phyloP scores from a whole-genome alignment of 2,329 filamentous ascomycete species.

The Fusarium lyarnte region DNA sequence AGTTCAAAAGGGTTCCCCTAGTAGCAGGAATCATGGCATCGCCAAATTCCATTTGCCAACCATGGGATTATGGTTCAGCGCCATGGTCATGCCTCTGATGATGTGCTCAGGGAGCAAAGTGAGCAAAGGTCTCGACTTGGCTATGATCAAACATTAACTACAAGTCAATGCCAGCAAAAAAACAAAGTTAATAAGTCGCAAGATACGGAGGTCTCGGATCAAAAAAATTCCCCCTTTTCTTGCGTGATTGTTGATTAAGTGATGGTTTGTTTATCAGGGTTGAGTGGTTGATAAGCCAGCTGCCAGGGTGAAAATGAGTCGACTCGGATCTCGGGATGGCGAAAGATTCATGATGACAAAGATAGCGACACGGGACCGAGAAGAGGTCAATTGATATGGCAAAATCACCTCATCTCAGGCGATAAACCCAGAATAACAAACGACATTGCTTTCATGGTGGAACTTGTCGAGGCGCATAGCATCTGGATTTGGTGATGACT shows the following conservation, averaged over 20 bases:
- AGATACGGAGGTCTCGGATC: conserved; percentile 9
- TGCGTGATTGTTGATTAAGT: conserved; percentile 9
- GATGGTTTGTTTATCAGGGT: neutral
- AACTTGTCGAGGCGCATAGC: neutral
- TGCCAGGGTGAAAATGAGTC: conserved; percentile 7
- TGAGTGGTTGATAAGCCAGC: conserved; percentile 9
- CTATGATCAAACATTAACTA: conserved; percentile 7
- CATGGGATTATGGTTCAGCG: conserved; percentile 25
- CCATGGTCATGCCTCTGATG: conserved; percentile 26
- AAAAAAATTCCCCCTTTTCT: neutral
- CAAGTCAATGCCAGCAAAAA: neutral
- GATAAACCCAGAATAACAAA: neutral
- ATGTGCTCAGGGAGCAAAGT: conserved; percentile 35
- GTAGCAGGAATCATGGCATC: conserved; percentile 5
- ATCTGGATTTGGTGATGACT: neutral
- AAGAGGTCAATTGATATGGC: neutral
- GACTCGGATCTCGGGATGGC: conserved; percentile 35
- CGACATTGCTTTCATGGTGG: neutral
- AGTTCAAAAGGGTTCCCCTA: conserved; percentile 1
- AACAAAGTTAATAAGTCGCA: neutral
- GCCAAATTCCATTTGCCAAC: conserved; percentile 14
- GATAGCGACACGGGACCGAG: neutral
- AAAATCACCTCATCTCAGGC: conserved; percentile 34
- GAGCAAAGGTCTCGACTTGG: conserved; percentile 24
- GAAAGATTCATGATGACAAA: conserved; percentile 22